phyloP scores from a whole-genome alignment of 2,329 filamentous ascomycete species.

The Oidium heveae region DNA sequence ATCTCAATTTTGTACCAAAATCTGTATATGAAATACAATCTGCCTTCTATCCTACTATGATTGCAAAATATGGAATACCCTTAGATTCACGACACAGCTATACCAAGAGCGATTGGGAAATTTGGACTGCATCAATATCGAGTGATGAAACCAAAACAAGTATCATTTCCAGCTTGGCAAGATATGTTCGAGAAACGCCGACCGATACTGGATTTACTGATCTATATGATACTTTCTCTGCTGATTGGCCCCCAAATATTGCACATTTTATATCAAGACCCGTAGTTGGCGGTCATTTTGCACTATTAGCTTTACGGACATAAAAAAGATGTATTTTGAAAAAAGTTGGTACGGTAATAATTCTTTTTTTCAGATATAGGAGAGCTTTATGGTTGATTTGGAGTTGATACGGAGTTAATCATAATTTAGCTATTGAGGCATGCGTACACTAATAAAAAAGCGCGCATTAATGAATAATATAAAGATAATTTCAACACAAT shows the following conservation, averaged over 20 bases:
- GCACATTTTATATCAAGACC: constrained; percentile 50
- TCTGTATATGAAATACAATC: constrained; percentile 56
- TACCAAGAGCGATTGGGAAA: constrained; percentile 72
- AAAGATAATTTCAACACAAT: no score
- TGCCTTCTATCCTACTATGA: constrained; percentile 46
- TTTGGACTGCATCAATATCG: constrained; percentile 47
- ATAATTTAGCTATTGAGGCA: no score
- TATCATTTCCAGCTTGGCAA: constrained; percentile 43
- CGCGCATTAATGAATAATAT: no score
- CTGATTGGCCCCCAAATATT: constrained; percentile 17
- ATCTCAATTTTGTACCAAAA: constrained; percentile 50
- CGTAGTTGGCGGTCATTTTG: constrained; percentile 58
- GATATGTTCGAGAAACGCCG: constrained; percentile 49
- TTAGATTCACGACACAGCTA: constrained; percentile 62
- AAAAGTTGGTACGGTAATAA: no score
- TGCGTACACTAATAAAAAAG: no score
- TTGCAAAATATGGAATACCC: constrained; percentile 54
- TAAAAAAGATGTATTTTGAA: no score
- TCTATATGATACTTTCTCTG: constrained; percentile 46
- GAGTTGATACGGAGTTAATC: no score
- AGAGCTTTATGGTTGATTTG: no score
- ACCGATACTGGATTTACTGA: constrained; percentile 53
- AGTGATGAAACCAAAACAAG: constrained; percentile 30
- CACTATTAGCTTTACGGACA: constrained; percentile 31
- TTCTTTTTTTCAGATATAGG: no score